Base-by-base conservation (phyloP, 441 rosid species). In the Jatropha multifida region DNA sequence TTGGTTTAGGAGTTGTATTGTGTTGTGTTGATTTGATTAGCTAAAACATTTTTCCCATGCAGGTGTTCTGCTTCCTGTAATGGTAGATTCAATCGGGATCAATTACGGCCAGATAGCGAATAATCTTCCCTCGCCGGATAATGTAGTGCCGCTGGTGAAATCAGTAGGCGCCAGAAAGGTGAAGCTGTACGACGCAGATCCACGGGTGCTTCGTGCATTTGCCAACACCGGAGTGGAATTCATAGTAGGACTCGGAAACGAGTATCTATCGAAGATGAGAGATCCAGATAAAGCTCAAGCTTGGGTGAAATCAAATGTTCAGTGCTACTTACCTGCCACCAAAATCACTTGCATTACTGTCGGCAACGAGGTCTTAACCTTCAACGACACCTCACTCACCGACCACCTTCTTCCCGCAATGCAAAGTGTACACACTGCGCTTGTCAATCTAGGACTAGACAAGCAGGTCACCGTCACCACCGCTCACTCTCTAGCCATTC, bases 111-210 rank as follows among this genome's bases (percentile, higher is more conserved):
- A 92, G 60, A 90, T 96, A 65, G 98, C 96, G 1, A 82, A 94
- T 77, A 90, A 96, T 60, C 90, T 96, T 10, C 97, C 98, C 0
- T 8, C 93, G 2, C 98, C 99, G 7, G 86, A 86, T 17, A 78
- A 84, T 23, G 99, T 87, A 18, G 84, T 94, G 1, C 91, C 94
- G 2, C 84, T 93, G 4, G 86, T 92, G 13, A 94, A 94, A 81
- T 88, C 99, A 20, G 80, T 96, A 20, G 97, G 97, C 17, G 95
- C 90, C 68, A 87, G 88, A 3, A 88, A 85, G 76, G 89, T 96
- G n/a, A 96, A 96, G 83, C 92, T 96, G 26, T 96, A 96, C 80
- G 99, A 96, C 40, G 92, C 99, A 20, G 90, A 92, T 85, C 93
- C 94, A 0, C 65, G 70, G 44, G 96, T 96, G 40, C 94, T 96